These are phyloP conservation scores for Immersiporthe knoxdaviesiana DNA, from an alignment of 2,329 filamentous ascomycete species.

Conservation along the genomic window DNA sequence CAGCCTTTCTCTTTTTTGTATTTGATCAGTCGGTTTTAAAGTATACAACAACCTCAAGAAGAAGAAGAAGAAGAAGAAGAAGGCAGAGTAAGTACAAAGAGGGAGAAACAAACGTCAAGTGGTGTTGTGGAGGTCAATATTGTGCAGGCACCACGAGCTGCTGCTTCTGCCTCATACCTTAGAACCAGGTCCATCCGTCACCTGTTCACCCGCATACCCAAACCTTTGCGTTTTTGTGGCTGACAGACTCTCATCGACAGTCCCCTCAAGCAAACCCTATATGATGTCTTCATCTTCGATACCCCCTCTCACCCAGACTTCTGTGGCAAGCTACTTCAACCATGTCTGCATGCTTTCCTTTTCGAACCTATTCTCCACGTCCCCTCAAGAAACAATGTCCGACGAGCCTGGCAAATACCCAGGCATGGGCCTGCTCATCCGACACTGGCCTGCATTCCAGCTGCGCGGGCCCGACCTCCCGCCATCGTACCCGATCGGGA, in stretches of 20 bases:
- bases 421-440: slow-evolving; percentile 18
- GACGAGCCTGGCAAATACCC: neutral
- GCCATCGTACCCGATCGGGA: slow-evolving; percentile 13
- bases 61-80: too few relatives aligned
- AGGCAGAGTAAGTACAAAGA: too few relatives aligned
- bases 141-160: neutral
- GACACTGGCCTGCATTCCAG: neutral
- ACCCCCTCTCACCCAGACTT: neutral
- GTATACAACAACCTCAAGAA: too few relatives aligned
- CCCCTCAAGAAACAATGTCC: neutral
- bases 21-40: too few relatives aligned
- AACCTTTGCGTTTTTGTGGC: too few relatives aligned
- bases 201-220: too few relatives aligned
- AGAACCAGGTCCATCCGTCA: neutral
- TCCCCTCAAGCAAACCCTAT: neutral
- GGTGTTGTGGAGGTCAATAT: neutral
- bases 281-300: neutral
- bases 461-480: neutral
- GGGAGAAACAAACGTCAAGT: neutral
- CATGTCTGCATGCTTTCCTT: neutral
- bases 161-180: neutral
- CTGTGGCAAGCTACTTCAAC: neutral
- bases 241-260: neutral
- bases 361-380: neutral
- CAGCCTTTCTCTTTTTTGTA: too few relatives aligned